Percentiles rank a stretch among this genome's conserved stretches.
These are phyloP conservation scores for Leptographium radiaticola DNA, from an alignment of 2,329 filamentous ascomycete species.

Conservation along the genomic window DNA sequence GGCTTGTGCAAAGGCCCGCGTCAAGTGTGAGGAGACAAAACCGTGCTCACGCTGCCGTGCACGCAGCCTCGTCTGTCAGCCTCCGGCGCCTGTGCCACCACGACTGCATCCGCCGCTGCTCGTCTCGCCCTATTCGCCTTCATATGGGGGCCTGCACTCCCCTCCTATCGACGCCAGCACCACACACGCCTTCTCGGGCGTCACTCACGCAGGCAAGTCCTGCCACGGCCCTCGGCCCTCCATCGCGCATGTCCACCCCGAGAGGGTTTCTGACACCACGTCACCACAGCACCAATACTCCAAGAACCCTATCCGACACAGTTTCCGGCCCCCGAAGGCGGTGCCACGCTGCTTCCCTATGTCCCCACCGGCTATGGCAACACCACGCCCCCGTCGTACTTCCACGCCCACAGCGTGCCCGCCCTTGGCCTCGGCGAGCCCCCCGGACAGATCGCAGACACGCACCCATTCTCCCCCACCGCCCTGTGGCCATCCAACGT, in stretches of 20 bases:
- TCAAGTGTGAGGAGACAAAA: constrained; percentile 42
- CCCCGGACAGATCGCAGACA: too few relatives aligned
- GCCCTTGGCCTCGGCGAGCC: too few relatives aligned
- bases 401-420: not conserved
- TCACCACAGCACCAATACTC: not conserved
- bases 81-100: not conserved
- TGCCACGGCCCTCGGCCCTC: too few relatives aligned
- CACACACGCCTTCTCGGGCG: not conserved
- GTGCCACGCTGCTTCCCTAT: not conserved
- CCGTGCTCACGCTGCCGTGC: constrained; percentile 37
- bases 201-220: not conserved
- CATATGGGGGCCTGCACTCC: not conserved
- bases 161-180: not conserved
- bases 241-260: too few relatives aligned
- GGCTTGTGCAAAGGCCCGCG: constrained; percentile 35
- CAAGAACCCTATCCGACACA: not conserved
- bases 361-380: not conserved
- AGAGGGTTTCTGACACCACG: not conserved
- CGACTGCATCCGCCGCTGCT: not conserved
- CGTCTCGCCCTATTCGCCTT: not conserved
- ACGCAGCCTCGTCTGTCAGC: constrained; percentile 31
- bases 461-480: not conserved
- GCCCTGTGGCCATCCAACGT: not conserved
- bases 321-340: not conserved
- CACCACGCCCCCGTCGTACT: not conserved